Base-by-base conservation (phyloP, 768 basidiomycete species). In the Coprinopsis sp. region DNA sequence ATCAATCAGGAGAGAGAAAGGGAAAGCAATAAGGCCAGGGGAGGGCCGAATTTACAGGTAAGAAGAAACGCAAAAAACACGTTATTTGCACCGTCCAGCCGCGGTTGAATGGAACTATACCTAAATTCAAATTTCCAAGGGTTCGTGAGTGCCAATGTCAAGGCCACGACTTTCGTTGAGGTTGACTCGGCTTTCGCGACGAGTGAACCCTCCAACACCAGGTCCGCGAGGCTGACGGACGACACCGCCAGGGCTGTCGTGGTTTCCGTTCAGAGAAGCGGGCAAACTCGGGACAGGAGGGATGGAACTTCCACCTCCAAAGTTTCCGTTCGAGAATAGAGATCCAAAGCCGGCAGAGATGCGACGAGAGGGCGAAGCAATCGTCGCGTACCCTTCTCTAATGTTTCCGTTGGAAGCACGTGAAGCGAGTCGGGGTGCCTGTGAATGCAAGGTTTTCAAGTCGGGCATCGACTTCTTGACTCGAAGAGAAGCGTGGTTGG, bases 401-500 rank as follows among this genome's bases (percentile, higher is more conserved):
- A 92, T 91, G 61, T 92, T 92, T 46, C 89, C 88, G 62, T 91
- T 92, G 37, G 89, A 92, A 14, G 88, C 76, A 50, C 89, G 85
- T 13, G 85, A 84, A 47, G 70, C 80, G 37, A 92, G 77, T 42
- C 89, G 84, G 27, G 87, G 89, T 1, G 84, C 83, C 57, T 84
- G 81, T 14, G 82, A 73, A 51, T 90, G 89, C 53, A 91, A 66
- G 13, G 86, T 86, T 69, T 90, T 90, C 81, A 97, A 83, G 66
- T 97, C 92, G 2, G 96, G 96, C 96, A 98, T 98, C 19, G 92
- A 95, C 69, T 96, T 96, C 75, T 98, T 98, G 65, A 85, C 82
- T 33, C 94, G 84, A 45, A 97, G 77, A 33, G 81, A 72, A 37
- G 70, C 74, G 54, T 65, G 72, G 54, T 70, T 69, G 48, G 66